Conservation (phyloP, 2,329 filamentous ascomycete genomes). For the Calcarisporium arbuscula region DNA sequence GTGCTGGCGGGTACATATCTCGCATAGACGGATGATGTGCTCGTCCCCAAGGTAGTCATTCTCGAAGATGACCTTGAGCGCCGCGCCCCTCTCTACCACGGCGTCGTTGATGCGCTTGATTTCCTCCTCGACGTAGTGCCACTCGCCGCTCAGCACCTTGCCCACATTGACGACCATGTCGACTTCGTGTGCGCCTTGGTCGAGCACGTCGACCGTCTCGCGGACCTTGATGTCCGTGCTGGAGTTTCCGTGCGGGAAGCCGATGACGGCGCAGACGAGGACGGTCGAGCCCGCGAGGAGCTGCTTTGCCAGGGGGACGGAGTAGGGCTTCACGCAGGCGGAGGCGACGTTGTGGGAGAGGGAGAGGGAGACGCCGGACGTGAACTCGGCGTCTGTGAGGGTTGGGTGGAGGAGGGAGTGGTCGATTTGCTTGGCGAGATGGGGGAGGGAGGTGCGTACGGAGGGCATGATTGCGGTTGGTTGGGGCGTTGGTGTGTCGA, state of each 20-base stretch:
- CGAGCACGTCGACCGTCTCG: conserved; percentile 42
- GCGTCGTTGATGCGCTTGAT: conserved; percentile 43
- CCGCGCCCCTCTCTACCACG: conserved; percentile 34
- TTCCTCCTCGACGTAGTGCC: conserved; percentile 49
- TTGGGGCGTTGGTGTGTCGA: conserved; percentile 20
- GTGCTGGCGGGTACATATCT: conserved; percentile 43
- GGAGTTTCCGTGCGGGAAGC: conserved; percentile 55
- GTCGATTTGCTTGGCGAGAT: conserved; percentile 51
- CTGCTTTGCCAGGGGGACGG: conserved; percentile 39
- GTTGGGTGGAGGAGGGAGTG: conserved; percentile 57
- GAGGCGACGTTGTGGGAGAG: conserved; percentile 44
- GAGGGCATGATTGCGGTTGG: conserved; percentile 16
- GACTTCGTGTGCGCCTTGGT: conserved; percentile 45
- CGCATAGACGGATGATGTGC: conserved; percentile 45
- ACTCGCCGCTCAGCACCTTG: conserved; percentile 49
- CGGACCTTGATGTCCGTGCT: conserved; percentile 46
- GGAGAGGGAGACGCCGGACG: conserved; percentile 40
- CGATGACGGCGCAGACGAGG: conserved; percentile 50
- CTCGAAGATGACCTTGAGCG: conserved; percentile 56
- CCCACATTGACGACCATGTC: conserved; percentile 58
- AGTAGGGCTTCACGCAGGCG: conserved; percentile 54
- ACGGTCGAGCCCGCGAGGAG: conserved; percentile 43
- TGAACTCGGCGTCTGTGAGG: conserved; percentile 50
- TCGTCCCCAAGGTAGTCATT: conserved; percentile 48
- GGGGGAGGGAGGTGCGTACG: conserved; percentile 34